Percentiles rank a stretch among this genome's conserved stretches.
These are phyloP conservation scores for Apodospora peruviana DNA, from an alignment of 495 filamentous ascomycete species.

Conservation along the genomic window DNA sequence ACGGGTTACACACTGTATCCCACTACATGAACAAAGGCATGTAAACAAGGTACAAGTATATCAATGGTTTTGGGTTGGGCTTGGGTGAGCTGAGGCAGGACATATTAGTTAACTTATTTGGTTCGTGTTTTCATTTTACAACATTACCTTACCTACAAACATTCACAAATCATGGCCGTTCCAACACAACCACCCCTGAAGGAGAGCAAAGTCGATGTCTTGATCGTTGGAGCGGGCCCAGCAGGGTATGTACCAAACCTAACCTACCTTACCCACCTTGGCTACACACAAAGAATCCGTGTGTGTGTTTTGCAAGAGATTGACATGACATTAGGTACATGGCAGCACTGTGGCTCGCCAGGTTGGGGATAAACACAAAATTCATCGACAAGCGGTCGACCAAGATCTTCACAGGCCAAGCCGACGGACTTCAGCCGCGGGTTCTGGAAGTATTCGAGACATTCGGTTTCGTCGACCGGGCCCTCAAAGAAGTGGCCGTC, in stretches of 20 bases:
- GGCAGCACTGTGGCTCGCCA: conserved; percentile 1
- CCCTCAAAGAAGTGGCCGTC: neutral
- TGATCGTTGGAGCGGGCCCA: conserved; percentile 1
- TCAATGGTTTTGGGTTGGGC: too few species aligned
- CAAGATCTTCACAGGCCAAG: neutral
- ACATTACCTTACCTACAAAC: neutral
- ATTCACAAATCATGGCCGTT: neutral
- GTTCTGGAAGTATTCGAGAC: neutral
- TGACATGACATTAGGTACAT: too few species aligned
- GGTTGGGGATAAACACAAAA: neutral
- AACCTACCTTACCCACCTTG: too few species aligned
- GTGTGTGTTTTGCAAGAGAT: too few species aligned
- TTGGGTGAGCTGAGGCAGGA: too few species aligned
- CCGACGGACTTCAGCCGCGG: neutral
- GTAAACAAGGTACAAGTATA: too few species aligned
- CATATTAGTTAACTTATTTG: too few species aligned
- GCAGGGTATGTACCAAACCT: too few species aligned
- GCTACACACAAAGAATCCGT: too few species aligned
- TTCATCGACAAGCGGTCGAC: conserved; percentile 1
- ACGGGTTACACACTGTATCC: too few species aligned
- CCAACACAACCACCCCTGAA: neutral
- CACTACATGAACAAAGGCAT: too few species aligned
- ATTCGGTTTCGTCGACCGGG: neutral
- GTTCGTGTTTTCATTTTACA: too few species aligned
- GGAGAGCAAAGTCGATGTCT: conserved; percentile 3